Evolutionary conservation across 257 asterid genomes (phyloP), one percentile per base, ranked within the genome.

Genomic region (Scutellaria galericulata): DNA sequence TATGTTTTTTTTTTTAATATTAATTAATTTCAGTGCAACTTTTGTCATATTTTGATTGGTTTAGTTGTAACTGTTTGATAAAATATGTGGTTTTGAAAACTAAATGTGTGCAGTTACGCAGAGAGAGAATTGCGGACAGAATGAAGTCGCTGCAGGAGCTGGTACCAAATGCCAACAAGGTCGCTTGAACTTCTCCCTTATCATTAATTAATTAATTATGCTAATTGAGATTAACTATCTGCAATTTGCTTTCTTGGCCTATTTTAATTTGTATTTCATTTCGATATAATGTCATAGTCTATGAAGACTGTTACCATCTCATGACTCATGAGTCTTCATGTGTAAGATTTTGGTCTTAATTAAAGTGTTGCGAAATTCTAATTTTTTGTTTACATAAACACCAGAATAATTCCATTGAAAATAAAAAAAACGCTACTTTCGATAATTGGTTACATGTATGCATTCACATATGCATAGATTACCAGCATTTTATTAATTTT

Each of bases 71-170:
- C 54, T 60, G 60, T 15, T 51, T 12, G 10, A 11, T 12, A 46
- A 70, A 64, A 55, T 70, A 11, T 56, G 64, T 50, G 39, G 59
- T 70, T 53, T 57, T 56, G 79, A 70, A 79, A 64, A 59, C 76
- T 67, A 79, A 76, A 72, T 78, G 79, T 64, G 67, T 75, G 81
- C 92, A 93, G 98, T 85, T 93, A 78, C 90, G 98, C 24, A 85
- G 98, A 77, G 98, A 93, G 96, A 93, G 98, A 77, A 93, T 93
- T 82, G 98, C 98, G 37, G 97, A 91, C 85, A 88, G 98, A 81
- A 89, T 91, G 98, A 91, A 91, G 86, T 76, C 95, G 12, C 81
- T 93, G 81, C 98, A 93, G 89, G 97, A 89, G 84, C 93, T 93
- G 3, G 96, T 93, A 46, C 98, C 98, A 71, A 91, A 89, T 80